Evolutionary conservation across 1,284 basidiomycete species (phyloP), one percentile per base, ranked within the genome.

Genomic region (Moesziomyces antarcticus): DNA sequence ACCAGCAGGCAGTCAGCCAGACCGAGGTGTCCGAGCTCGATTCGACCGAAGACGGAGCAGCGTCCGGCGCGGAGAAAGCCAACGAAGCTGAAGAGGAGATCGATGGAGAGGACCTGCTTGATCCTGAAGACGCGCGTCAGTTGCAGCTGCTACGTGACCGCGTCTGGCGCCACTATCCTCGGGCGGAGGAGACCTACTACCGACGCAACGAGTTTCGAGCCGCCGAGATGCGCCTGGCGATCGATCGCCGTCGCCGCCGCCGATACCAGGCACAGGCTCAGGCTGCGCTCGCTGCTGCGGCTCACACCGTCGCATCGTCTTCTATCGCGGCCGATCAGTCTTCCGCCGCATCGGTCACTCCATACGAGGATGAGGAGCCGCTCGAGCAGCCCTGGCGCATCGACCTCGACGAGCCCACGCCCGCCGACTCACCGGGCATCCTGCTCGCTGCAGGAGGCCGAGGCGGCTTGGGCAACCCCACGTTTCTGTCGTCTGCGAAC

Each of bases 401-500:
- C 43, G 81, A 83, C 48, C 64, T 83, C 8, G 60, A 68, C 35
- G 48, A 53, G 16, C 74, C 80, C 1, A 83, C 80, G 18, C 75
- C 80, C 1, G 59, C 74, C 27, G 70, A 70, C 46, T 77, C 74
- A 0, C 67, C 75, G 0, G 78, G 78, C 41, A 42, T 79, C 16
- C 66, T 83, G 5, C 70, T 84, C 11, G 81, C 80, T 20, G 82
- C 88, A 3, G 97, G 97, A 2, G 97, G 97, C 0, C 73, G 84
- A 3, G 93, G 94, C 1, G 97, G 97, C 0, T 83, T 92, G 14
- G 97, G 97, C 7, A 99, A 99, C 80, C 92, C 94, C 0, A 90
- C 92, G 76, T 97, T 96, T 77, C 85, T 90, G 47, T 87, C 90
- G 0, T 84, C 89, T 1, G 60, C 64, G 60, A 78, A 80, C 42